Evolutionary conservation across 1,284 basidiomycete genomes (phyloP).

Genomic region (Sporisorium graminicola): DNA sequence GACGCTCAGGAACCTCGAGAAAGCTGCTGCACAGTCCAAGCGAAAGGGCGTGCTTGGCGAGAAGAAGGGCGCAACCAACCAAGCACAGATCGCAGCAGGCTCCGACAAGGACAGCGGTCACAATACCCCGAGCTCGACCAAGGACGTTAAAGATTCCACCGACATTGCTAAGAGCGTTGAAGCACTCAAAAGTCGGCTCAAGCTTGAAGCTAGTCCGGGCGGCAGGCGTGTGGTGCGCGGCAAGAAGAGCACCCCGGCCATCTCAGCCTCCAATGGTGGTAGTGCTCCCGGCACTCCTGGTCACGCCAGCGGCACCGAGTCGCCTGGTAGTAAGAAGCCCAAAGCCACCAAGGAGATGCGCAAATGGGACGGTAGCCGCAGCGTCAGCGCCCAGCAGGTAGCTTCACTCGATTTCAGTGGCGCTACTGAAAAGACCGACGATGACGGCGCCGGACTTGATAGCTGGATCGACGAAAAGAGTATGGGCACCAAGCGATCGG

Average conservation of each 20-base stretch:
- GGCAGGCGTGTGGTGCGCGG: conserved; percentile 72
- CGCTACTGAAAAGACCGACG: conserved; percentile 74
- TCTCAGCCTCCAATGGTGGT: conserved; percentile 70
- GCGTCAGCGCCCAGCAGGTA: conserved; percentile 85
- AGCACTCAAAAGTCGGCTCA: conserved; percentile 84
- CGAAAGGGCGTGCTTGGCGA: conserved; percentile 52
- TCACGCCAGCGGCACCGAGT: conserved; percentile 42
- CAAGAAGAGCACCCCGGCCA: conserved; percentile 71
- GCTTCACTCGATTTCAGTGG: conserved; percentile 84
- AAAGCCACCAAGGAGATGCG: conserved; percentile 81
- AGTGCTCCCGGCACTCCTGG: conserved; percentile 71
- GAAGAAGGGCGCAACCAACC: conserved; percentile 37
- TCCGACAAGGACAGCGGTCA: conserved; percentile 48
- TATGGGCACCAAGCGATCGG: conserved; percentile 80
- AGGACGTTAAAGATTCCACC: conserved; percentile 79
- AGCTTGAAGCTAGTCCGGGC: conserved; percentile 73
- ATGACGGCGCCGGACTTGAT: conserved; percentile 67
- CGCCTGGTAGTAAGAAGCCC: conserved; percentile 71
- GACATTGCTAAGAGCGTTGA: conserved; percentile 92
- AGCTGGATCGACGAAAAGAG: conserved; percentile 76
- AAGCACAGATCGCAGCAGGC: conserved; percentile 29
- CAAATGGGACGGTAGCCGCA: conserved; percentile 86
- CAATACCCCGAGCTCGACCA: conserved; percentile 40
- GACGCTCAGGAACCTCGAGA: conserved; percentile 80
- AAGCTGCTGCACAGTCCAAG: conserved; percentile 75